These are phyloP conservation scores for Saturnispora gosingensis DNA, from an alignment of 805 yeast genomes.

Conservation along the genomic window DNA sequence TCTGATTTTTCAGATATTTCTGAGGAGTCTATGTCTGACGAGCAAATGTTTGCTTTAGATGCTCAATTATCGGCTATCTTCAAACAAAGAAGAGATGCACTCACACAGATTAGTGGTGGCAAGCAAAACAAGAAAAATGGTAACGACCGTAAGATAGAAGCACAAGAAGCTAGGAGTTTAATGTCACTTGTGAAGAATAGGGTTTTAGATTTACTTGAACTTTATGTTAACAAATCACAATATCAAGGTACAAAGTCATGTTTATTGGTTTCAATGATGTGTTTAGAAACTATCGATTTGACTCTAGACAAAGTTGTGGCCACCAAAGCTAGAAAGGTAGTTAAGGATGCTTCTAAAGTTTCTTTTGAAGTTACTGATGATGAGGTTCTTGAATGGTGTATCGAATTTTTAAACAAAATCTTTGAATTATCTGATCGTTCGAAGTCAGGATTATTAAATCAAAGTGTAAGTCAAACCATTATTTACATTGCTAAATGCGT, in stretches of 20 bases:
- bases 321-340: constrained; percentile 5
- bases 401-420: constrained; percentile 2
- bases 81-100: constrained; percentile 66
- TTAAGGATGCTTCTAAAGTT: constrained; percentile 3
- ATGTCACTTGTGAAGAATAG: constrained; percentile 72
- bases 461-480: constrained; percentile 6
- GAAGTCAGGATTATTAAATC: constrained; percentile 2
- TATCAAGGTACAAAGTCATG: constrained; percentile 5
- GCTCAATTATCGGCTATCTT: constrained; percentile 75
- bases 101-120: constrained; percentile 35
- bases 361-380: neutral
- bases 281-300: constrained; percentile 2
- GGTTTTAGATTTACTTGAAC: constrained; percentile 67
- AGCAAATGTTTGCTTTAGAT: constrained; percentile 92
- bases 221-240: constrained; percentile 34
- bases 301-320: constrained; percentile 5
- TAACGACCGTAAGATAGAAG: constrained; percentile 61
- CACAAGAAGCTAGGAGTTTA: constrained; percentile 68
- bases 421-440: constrained; percentile 1
- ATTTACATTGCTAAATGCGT: constrained; percentile 3
- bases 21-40: constrained; percentile 87
- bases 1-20: constrained; percentile 44
- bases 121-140: constrained; percentile 28
- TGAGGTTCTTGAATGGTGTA: constrained; percentile 3
- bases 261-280: constrained; percentile 5